These are phyloP conservation scores for Panus rudis DNA, from an alignment of 768 basidiomycete species.

Conservation along the genomic window DNA sequence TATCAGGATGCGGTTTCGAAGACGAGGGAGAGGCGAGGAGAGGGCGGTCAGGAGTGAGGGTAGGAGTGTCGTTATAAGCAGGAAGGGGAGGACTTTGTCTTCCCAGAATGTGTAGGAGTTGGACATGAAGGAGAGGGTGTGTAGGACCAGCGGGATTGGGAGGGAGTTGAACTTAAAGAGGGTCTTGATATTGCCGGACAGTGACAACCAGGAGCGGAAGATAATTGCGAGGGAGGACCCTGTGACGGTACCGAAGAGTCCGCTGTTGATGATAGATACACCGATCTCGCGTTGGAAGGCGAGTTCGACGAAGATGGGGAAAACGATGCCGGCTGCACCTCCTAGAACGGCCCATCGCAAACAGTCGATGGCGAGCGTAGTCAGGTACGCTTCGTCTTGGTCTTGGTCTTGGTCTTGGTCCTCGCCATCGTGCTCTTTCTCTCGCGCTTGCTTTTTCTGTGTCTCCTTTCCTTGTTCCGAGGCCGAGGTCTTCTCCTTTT, in stretches of 20 bases:
- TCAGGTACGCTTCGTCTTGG: not conserved
- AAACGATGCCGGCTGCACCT: constrained; percentile 15
- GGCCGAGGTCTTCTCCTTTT: too few species aligned
- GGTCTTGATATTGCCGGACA: constrained; percentile 1
- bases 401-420: too few species aligned
- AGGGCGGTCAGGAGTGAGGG: constrained; percentile 57
- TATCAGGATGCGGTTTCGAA: constrained; percentile 70
- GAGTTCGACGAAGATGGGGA: constrained; percentile 29
- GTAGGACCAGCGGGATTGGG: constrained; percentile 53
- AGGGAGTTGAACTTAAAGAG: constrained; percentile 10
- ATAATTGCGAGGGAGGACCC: constrained; percentile 41
- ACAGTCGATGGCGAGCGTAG: too few species aligned
- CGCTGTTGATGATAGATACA: constrained; percentile 45
- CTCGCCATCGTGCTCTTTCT: too few species aligned
- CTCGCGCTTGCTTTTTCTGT: too few species aligned
- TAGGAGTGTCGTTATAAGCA: constrained; percentile 59
- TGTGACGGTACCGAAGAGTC: constrained; percentile 42
- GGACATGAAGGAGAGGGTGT: constrained; percentile 74
- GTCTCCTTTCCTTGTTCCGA: too few species aligned
- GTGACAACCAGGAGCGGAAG: constrained; percentile 27
- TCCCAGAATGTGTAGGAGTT: constrained; percentile 99
- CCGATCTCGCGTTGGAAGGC: constrained; percentile 27
- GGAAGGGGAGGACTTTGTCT: constrained; percentile 73
- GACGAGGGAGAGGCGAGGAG: constrained; percentile 56
- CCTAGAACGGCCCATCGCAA: constrained; percentile 9